Evolutionary conservation across 352 stramenopile genomes (phyloP).

Genomic region (Phytophthora syringae): DNA sequence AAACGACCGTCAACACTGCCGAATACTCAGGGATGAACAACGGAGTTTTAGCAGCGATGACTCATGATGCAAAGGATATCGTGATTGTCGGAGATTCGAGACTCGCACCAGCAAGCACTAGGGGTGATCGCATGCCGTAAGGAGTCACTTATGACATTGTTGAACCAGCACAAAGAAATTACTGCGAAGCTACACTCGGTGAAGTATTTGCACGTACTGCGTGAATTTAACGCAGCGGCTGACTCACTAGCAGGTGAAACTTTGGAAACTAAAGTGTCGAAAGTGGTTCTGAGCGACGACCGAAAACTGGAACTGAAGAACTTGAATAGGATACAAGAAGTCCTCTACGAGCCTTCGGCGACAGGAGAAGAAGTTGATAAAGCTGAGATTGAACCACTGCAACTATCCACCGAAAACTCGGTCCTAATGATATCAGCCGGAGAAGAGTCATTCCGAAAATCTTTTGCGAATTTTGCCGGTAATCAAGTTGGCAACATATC

Average conservation of each 20-base stretch:
- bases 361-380: not conserved
- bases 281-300: not conserved
- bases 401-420: not conserved
- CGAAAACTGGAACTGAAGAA: not conserved
- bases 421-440: too few relatives aligned
- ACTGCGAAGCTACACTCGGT: not conserved
- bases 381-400: not conserved
- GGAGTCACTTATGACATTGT: conserved; percentile 1
- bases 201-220: conserved; percentile 1
- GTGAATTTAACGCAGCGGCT: conserved; percentile 1
- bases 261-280: not conserved
- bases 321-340: not conserved
- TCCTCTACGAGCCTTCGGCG: not conserved
- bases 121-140: conserved; percentile 7
- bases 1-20: conserved; percentile 29
- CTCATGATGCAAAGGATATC: conserved; percentile 1
- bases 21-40: conserved; percentile 30
- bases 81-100: conserved; percentile 5
- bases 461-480: too few relatives aligned
- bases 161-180: conserved; percentile 4
- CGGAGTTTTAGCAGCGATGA: not conserved
- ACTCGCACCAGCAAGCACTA: conserved; percentile 16
- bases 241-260: conserved; percentile 3
- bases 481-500: too few relatives aligned
- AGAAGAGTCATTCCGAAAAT: too few relatives aligned